Evolutionary conservation across 768 basidiomycete species (phyloP).

Genomic region (Favolaschia claudopus): DNA sequence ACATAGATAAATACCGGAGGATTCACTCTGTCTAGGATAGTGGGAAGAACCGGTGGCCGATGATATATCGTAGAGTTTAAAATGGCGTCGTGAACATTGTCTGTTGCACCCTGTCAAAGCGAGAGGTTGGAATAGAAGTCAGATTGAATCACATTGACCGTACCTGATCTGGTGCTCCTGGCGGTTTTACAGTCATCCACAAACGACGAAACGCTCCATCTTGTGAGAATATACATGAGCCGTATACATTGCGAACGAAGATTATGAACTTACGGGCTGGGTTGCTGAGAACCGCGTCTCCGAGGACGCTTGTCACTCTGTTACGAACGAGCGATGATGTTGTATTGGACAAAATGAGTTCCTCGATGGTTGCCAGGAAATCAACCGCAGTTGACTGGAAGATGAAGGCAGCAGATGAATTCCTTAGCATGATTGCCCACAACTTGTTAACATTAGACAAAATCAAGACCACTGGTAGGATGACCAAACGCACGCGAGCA

Average conservation of each 20-base stretch:
- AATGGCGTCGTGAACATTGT: constrained; percentile 19
- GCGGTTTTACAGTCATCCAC: constrained; percentile 17
- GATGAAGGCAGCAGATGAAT: constrained; percentile 23
- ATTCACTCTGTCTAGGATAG: constrained; percentile 15
- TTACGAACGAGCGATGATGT: constrained; percentile 22
- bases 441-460: not conserved
- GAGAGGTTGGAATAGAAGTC: not conserved
- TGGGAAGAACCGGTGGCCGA: not conserved
- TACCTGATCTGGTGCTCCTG: constrained; percentile 9
- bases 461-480: not conserved
- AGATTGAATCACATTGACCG: not conserved
- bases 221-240: not conserved
- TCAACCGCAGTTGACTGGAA: constrained; percentile 20
- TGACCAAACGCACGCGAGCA: constrained; percentile 12
- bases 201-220: constrained; percentile 7
- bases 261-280: constrained; percentile 6
- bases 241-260: not conserved
- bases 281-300: constrained; percentile 23
- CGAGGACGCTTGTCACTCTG: constrained; percentile 19
- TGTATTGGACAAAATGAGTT: not conserved
- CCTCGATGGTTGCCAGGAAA: constrained; percentile 18
- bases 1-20: not conserved
- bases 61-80: not conserved
- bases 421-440: constrained; percentile 25
- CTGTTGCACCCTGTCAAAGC: constrained; percentile 12